phyloP scores from a whole-genome alignment of 2,329 filamentous ascomycete genomes.

The Lasiodiplodia gonubiensis region DNA sequence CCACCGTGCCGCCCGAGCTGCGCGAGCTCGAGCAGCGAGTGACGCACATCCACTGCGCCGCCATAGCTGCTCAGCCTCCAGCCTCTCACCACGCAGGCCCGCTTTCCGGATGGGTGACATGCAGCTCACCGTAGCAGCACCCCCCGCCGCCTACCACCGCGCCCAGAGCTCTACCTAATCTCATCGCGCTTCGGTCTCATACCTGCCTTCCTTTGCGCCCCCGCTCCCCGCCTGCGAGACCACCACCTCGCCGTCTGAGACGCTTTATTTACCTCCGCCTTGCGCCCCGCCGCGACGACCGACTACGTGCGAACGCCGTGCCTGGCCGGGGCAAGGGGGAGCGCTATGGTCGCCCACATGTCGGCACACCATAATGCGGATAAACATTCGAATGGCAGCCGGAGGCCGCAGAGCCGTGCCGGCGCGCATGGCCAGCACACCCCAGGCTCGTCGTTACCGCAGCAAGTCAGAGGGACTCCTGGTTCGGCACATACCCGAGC shows the following conservation, averaged over 20 bases:
- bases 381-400: slow-evolving; percentile 24
- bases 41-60: slow-evolving; percentile 5
- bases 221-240: not conserved
- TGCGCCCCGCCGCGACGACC: not conserved
- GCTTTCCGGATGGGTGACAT: slow-evolving; percentile 29
- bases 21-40: slow-evolving; percentile 2
- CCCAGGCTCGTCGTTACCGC: slow-evolving; percentile 12
- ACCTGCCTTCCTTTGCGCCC: not conserved
- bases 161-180: slow-evolving; percentile 9
- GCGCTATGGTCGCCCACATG: slow-evolving; percentile 26
- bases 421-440: slow-evolving; percentile 6
- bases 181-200: not conserved
- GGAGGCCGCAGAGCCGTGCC: slow-evolving; percentile 26
- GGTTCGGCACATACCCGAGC: slow-evolving; percentile 20
- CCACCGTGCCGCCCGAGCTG: slow-evolving; percentile 21
- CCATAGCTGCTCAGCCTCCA: slow-evolving; percentile 7
- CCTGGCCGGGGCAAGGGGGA: not conserved
- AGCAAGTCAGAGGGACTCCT: slow-evolving; percentile 17
- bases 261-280: slow-evolving; percentile 2
- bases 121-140: slow-evolving; percentile 23
- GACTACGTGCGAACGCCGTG: not conserved
- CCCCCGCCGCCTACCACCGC: slow-evolving; percentile 22
- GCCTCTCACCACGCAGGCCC: slow-evolving; percentile 23
- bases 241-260: not conserved
- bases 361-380: slow-evolving; percentile 25